Evolutionary conservation across 352 stramenopile species (phyloP), one percentile per base, ranked within the genome.

Genomic region (Blastocystis sp.): DNA sequence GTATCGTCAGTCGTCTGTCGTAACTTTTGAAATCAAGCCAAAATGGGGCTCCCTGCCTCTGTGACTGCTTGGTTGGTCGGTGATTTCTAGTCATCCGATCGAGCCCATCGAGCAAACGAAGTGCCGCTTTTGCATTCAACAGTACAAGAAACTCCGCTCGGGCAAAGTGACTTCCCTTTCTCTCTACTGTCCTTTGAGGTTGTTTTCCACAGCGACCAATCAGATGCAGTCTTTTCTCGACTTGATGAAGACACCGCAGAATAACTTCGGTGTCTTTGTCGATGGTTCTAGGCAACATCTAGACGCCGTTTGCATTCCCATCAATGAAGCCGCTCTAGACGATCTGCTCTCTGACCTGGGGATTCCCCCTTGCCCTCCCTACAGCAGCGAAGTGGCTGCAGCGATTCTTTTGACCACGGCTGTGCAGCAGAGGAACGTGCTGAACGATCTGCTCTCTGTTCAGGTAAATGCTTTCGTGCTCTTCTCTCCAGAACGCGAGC

Each of bases 21-120:
- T 43, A 7, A 55, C 68, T 39, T 79, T 79, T 24, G 68, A 79
- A 56, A 43, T 79, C 20, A 79, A 79, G 41, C 68, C 68, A 26
- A 79, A 79, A 0, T 79, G 68, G 68, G 68, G 68, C 9, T 56
- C 41, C 16, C 50, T 79, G 9, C 68, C 68, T 8, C 5, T n/a
- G 68, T 62, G 62, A 20, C 1, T 55, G 30, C 11, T 56, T 8
- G 11, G 5, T 11, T 24, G 4, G n/a, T 20, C 13, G 7, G n/a
- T 39, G 4, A 41, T 16, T 3, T 16, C 11, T 16, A 79, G 68
- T 18, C 41, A 79, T 63, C 68, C 68, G 8, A 26, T 59, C 26
- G 0, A 63, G 13, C 2, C 41, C 18, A 11, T 41, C 13, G 68
- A 79, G 62, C 56, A 13, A 20, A 26, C 11, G 30, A 20, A 30